Base-by-base conservation (phyloP, 768 basidiomycete species). In the Leccinum arenicola region DNA sequence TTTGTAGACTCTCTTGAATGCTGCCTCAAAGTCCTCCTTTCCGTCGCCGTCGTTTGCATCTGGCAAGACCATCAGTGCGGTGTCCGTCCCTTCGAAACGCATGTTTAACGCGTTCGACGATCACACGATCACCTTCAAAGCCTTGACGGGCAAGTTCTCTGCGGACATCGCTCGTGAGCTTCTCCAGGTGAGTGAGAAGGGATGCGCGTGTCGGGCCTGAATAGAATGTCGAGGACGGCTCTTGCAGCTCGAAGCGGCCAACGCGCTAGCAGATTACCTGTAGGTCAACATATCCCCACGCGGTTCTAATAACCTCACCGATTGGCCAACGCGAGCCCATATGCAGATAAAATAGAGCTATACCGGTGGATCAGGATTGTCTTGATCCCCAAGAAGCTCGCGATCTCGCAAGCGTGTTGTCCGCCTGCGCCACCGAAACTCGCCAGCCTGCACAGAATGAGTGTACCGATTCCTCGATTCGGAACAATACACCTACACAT, bases 21-120 rank as follows among this genome's bases (percentile, higher is more conserved):
- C 91, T 3, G 78, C 80, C 64, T 87, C 87, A 69, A 89, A 95
- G 71, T 94, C 88, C 61, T 87, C 85, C 14, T 77, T 65, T 23
- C 80, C 85, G 63, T 86, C 81, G 0, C 79, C 82, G 35, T 80
- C 80, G 27, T 68, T 64, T 8, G 70, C 62, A 21, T 79, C 62
- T 0, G 88, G 84, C 12, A 93, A 76, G 12, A 94, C 84, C 93
- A 98, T 96, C 64, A 98, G 72, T 15, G 94, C 83, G 0, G 96
- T 98, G 74, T 96, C 94, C 0, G 92, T 95, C 3, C 94, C 94
- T 52, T 95, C 90, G 64, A 95, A 95, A 21, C 93, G 85, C 92
- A 94, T 94, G 68, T 94, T 94, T 49, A 93, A 76, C 86, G 21
- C 88, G 82, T 71, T 96, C 95, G 6, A 89, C 74, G 55, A 80